phyloP scores from a whole-genome alignment of 208 protist species.

The Crithidia bombi region DNA sequence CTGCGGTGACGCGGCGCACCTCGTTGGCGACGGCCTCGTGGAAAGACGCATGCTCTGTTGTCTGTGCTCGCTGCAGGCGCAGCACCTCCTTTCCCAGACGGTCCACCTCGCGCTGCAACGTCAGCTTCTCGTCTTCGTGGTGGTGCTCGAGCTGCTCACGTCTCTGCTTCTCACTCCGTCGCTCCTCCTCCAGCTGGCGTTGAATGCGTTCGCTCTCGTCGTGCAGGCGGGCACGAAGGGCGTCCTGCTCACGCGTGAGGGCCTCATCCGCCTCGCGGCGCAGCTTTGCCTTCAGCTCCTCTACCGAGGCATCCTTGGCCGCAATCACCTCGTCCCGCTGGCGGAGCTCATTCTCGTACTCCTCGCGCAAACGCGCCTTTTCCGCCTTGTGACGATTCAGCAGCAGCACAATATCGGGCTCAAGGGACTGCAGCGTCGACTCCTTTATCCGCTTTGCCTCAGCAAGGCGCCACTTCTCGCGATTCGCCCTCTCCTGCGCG shows the following conservation, averaged over 20 bases:
- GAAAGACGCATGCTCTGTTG: constrained; percentile 68
- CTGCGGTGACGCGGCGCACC: constrained; percentile 63
- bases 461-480: constrained; percentile 84
- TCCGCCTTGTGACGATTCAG: constrained; percentile 92
- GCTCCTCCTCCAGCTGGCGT: constrained; percentile 72
- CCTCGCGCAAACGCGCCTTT: constrained; percentile 86
- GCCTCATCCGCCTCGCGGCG: constrained; percentile 64
- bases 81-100: constrained; percentile 69
- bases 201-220: constrained; percentile 67
- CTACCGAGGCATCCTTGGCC: constrained; percentile 74
- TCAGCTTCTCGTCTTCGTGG: constrained; percentile 64
- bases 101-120: constrained; percentile 70
- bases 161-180: constrained; percentile 42
- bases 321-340: constrained; percentile 79
- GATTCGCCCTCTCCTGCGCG: constrained; percentile 76
- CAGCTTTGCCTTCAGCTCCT: constrained; percentile 66
- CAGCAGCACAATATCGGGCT: constrained; percentile 93
- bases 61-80: constrained; percentile 49
- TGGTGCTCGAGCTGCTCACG: constrained; percentile 70
- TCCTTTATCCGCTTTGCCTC: constrained; percentile 92
- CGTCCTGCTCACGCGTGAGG: constrained; percentile 64
- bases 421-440: constrained; percentile 88
- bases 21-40: constrained; percentile 75
- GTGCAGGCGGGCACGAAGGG: constrained; percentile 50
- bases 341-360: constrained; percentile 88